Evolutionary conservation across 2,329 filamentous ascomycete genomes (phyloP).

Genomic region (Bipolaris sorokiniana): DNA sequence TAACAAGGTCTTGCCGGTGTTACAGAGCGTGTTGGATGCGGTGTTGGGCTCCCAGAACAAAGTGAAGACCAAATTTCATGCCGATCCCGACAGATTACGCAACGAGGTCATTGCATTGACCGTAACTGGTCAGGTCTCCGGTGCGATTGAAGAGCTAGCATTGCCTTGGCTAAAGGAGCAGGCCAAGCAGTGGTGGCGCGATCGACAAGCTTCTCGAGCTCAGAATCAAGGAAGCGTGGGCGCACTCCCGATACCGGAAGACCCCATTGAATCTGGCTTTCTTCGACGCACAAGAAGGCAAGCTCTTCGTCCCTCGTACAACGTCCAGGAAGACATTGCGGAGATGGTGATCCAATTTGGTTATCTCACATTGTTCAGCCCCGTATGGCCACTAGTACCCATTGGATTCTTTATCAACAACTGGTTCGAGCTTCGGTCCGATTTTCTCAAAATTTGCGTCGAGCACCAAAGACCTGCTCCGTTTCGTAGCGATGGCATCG

Average conservation of each 20-base stretch:
- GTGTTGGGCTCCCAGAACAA: slow-evolving; percentile 17
- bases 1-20: slow-evolving; percentile 29
- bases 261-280: slow-evolving; percentile 39
- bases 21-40: slow-evolving; percentile 30
- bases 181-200: slow-evolving; percentile 38
- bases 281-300: slow-evolving; percentile 39
- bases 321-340: slow-evolving; percentile 45
- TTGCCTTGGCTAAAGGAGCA: slow-evolving; percentile 40
- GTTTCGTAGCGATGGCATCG: slow-evolving; percentile 39
- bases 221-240: background rate
- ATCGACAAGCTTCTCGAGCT: slow-evolving; percentile 25
- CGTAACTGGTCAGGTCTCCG: slow-evolving; percentile 42
- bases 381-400: slow-evolving; percentile 44
- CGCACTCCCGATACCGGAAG: slow-evolving; percentile 23
- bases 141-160: slow-evolving; percentile 38
- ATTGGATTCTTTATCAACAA: slow-evolving; percentile 48
- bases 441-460: slow-evolving; percentile 44
- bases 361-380: slow-evolving; percentile 44
- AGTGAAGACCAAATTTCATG: slow-evolving; percentile 26
- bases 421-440: slow-evolving; percentile 45
- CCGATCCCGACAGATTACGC: slow-evolving; percentile 38
- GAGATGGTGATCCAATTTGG: slow-evolving; percentile 48
- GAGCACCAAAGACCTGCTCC: slow-evolving; percentile 41
- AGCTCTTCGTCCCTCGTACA: slow-evolving; percentile 37
- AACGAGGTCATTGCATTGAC: slow-evolving; percentile 45